A percentile compares a stretch with the other conserved stretches of the same genome.
phyloP scores from a whole-genome alignment of 1,284 basidiomycete genomes.

The Peniophora sp. region DNA sequence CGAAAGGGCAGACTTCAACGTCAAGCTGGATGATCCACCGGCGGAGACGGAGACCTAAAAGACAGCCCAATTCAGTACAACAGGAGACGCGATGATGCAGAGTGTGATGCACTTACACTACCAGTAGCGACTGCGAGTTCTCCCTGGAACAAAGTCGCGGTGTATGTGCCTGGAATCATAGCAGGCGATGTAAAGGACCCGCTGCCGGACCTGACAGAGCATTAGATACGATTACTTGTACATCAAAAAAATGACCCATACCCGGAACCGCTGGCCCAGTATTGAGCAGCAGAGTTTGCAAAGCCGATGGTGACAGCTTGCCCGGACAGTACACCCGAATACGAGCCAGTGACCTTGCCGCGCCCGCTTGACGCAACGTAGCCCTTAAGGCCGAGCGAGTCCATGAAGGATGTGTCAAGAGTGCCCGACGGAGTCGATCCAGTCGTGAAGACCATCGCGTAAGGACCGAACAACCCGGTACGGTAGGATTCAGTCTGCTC shows the following conservation, averaged over 20 bases:
- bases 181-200: slow-evolving; percentile 34
- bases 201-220: slow-evolving; percentile 11
- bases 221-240: too few species aligned
- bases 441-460: slow-evolving; percentile 32
- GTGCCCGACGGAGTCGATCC: slow-evolving; percentile 31
- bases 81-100: background rate
- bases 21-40: slow-evolving; percentile 28
- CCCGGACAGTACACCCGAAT: slow-evolving; percentile 34
- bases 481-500: slow-evolving; percentile 29
- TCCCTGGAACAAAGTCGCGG: slow-evolving; percentile 35
- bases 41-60: slow-evolving; percentile 27
- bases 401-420: slow-evolving; percentile 38
- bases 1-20: slow-evolving; percentile 22
- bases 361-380: slow-evolving; percentile 35
- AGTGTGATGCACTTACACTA: slow-evolving; percentile 13
- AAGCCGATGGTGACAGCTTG: slow-evolving; percentile 33
- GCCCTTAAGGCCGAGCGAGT: slow-evolving; percentile 32
- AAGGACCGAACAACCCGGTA: slow-evolving; percentile 39
- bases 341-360: slow-evolving; percentile 35
- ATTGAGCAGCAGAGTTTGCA: slow-evolving; percentile 37
- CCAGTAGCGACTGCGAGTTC: slow-evolving; percentile 36
- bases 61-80: too few species aligned
- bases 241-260: slow-evolving; percentile 8
- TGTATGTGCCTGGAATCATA: slow-evolving; percentile 38
- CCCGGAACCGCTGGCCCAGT: slow-evolving; percentile 34